These are phyloP conservation scores for Buxus sempervirens DNA, from an alignment of 164 flowering plant genomes.

Conservation along the genomic window DNA sequence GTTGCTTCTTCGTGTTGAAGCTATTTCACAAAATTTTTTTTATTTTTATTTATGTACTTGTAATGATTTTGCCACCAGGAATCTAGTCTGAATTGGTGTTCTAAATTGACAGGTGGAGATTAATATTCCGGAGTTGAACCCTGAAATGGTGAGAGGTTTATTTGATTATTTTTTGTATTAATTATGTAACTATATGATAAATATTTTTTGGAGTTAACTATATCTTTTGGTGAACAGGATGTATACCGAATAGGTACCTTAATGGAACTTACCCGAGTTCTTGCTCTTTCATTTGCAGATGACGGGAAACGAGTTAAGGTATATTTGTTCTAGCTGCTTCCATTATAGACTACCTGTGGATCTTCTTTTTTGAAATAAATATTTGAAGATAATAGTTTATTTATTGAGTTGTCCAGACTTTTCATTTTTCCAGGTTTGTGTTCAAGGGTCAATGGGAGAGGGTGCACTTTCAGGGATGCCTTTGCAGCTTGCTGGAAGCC, in stretches of 20 bases:
- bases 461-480: conserved; percentile 97
- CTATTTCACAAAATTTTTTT: background rate
- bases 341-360: background rate
- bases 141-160: conserved; percentile 65
- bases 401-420: background rate
- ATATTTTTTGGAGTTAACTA: conserved; percentile 16
- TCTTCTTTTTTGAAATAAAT: background rate
- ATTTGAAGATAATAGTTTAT: background rate
- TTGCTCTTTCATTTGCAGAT: conserved; percentile 93
- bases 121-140: conserved; percentile 87
- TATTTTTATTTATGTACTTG: background rate
- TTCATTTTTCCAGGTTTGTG: conserved; percentile 62
- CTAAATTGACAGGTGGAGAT: conserved; percentile 66
- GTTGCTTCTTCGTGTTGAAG: background rate
- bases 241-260: conserved; percentile 97
- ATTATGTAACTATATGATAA: background rate
- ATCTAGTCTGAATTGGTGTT: conserved; percentile 4
- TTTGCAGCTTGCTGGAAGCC: conserved; percentile 86
- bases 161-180: no score
- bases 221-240: conserved; percentile 57
- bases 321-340: conserved; percentile 4
- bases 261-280: conserved; percentile 80
- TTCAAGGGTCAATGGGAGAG: conserved; percentile 98
- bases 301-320: conserved; percentile 97
- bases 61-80: background rate